Conservation (phyloP, 2,329 filamentous ascomycete species). For the Pseudogymnoascus destructans region DNA sequence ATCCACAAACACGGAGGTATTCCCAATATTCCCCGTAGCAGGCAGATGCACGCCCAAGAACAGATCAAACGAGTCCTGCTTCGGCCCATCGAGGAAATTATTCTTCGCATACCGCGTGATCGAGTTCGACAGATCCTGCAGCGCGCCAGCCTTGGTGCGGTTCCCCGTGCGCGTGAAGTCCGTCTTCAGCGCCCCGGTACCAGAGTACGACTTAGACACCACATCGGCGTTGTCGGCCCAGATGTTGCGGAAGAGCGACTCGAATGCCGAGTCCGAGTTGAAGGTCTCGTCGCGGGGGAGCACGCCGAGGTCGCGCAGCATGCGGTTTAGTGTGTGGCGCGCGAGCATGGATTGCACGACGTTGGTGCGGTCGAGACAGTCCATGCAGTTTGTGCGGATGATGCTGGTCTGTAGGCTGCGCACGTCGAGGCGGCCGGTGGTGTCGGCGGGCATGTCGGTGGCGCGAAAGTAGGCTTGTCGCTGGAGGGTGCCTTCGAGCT, state of each 20-base stretch:
- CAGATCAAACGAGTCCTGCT: conserved; percentile 90
- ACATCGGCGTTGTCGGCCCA: conserved; percentile 99
- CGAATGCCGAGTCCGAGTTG: conserved; percentile 61
- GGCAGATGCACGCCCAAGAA: conserved; percentile 83
- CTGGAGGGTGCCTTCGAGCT: conserved; percentile 60
- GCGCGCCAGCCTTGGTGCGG: conserved; percentile 69
- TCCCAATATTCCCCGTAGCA: conserved; percentile 55
- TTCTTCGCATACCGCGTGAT: conserved; percentile 82
- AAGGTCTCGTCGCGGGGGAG: conserved; percentile 65
- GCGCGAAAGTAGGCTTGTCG: conserved; percentile 87
- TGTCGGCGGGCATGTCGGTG: conserved; percentile 64
- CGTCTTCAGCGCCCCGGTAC: conserved; percentile 94
- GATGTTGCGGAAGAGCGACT: conserved; percentile 85
- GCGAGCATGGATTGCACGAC: conserved; percentile 97
- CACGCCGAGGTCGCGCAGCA: conserved; percentile 73
- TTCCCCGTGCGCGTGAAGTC: conserved; percentile 92
- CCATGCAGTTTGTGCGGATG: conserved; percentile 97
- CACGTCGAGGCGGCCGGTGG: conserved; percentile 61
- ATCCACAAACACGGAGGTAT: conserved; percentile 67
- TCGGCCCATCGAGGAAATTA: conserved; percentile 87
- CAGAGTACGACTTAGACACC: conserved; percentile 83
- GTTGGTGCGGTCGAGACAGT: conserved; percentile 94
- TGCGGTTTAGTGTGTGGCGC: conserved; percentile 75
- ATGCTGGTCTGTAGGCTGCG: conserved; percentile 75
- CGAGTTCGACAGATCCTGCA: conserved; percentile 81